Base-by-base conservation (phyloP, 371 early-diverging fungal genomes). In the Mucor racemosus region DNA sequence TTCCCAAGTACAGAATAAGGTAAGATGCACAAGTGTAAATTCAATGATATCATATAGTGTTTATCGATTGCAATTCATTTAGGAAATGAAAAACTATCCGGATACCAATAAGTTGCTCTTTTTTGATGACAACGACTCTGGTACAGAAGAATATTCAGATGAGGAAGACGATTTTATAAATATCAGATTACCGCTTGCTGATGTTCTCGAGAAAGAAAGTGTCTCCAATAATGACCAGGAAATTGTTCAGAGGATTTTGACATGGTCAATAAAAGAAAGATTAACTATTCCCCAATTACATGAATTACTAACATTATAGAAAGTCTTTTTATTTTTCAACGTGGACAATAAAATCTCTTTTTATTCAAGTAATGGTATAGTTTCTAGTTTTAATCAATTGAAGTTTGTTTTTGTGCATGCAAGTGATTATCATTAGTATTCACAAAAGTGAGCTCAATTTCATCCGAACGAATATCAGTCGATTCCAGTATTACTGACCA, bases 401-500 rank as follows among this genome's bases (percentile, higher is more conserved):
- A 3, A 1, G 26, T 1, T 26, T 3, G 26, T 26, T 38, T 38
- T 38, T 38, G 38, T 38, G 11, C 38, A 38, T n/a, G n/a, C n/a
- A 53, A 21, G 0, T 11, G 53, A 14, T 14, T 53, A 2, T 13
- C 26, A 31, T 26, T 53, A 11, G 0, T 9, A 15, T 53, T 10
- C 26, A 14, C 21, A 53, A 26, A 10, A 31, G 31, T 53, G 10
- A 4, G 31, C 3, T 14, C 53, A 58, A 76, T 65, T 10, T 71
- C 59, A 59, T 91, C 91, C 17, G 89, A 88, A 17, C 85, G 84
- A 7, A 89, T 90, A 59, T 89, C 90, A 54, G 76, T 85, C n/a
- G 3, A 84, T 88, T 36, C 72, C 86, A 1, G 81, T 70, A 6
- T 80, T 82, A 14, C 86, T 82, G 34, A 85, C 74, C 31, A 88